These are phyloP conservation scores for Hypoxylon intermedium DNA, from an alignment of 495 filamentous ascomycete species.

Conservation along the genomic window DNA sequence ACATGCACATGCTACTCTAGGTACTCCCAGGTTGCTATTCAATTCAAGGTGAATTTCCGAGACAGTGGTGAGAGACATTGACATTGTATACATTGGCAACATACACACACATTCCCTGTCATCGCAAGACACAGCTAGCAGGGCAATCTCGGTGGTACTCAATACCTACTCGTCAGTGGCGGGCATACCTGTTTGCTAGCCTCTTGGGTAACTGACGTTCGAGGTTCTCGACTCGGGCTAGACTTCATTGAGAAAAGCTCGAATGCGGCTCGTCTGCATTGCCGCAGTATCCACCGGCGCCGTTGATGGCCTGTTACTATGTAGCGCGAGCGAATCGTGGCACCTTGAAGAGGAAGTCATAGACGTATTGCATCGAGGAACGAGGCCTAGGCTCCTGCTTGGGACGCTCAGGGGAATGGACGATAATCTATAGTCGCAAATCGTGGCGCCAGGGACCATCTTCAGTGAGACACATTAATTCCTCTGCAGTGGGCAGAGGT, in stretches of 20 bases:
- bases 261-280: constrained; percentile 30
- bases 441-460: constrained; percentile 12
- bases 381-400: neutral
- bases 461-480: constrained; percentile 33
- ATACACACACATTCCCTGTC: constrained; percentile 11
- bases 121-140: constrained; percentile 27
- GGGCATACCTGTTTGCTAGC: constrained; percentile 4
- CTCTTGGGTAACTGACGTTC: constrained; percentile 4
- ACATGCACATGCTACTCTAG: too few relatives aligned
- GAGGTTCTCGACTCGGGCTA: constrained; percentile 14
- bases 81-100: constrained; percentile 6
- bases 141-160: constrained; percentile 27
- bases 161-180: constrained; percentile 26
- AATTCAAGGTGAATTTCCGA: too few relatives aligned
- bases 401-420: constrained; percentile 3
- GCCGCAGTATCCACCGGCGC: constrained; percentile 2
- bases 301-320: neutral
- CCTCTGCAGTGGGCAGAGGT: constrained; percentile 16
- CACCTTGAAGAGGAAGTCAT: neutral
- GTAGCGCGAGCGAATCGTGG: neutral
- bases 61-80: constrained; percentile 39
- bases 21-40: too few relatives aligned
- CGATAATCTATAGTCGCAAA: constrained; percentile 4
- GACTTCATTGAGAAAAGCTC: constrained; percentile 18
- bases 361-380: neutral